Base-by-base conservation (phyloP, 2,329 filamentous ascomycete genomes). In the Sclerotinia trifoliorum region DNA sequence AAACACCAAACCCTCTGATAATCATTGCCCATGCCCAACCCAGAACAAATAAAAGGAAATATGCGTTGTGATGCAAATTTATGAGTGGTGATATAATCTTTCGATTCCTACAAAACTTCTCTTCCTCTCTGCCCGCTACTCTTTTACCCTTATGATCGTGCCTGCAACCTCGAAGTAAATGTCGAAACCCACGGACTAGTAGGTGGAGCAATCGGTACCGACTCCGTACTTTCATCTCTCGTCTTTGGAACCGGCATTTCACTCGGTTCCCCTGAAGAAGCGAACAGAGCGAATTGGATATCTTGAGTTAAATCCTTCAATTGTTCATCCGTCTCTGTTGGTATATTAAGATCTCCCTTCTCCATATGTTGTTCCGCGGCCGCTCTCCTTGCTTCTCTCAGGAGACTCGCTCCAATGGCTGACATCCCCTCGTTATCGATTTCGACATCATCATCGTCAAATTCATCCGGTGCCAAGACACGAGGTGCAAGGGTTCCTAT, bases 401-500 rank as follows among this genome's bases (percentile, higher is more conserved):
- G 57, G 60, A 77, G 69, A 32, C 63, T 66, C 6, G 71, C 70
- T 4, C 74, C 75, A 19, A 77, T 71, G 42, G 73, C 71, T 51
- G 72, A 74, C 74, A 77, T 73, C 0, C 74, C 75, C 62, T 77
- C 74, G 42, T 75, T 73, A 42, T 75, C 74, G 3, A 54, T 63
- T 26, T 71, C 70, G n/a, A 70, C 72, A n/a, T 73, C 71, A 24
- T 62, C 62, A 13, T 69, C 78, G 15, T 84, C 81, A 6, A 88
- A 80, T 60, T 94, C 90, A 71, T 94, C 91, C 32, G 52, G 83
- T 3, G 85, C 83, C 4, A 97, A 82, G 1, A 97, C 90, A 29
- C 93, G 86, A 0, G 93, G 93, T 17, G 93, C 93, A 4, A 97
- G 81, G 8, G 52, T n/a, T 74, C 91, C 86, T 46, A 96, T 84